A percentile compares a stretch with the other conserved stretches of the same genome.
phyloP scores from a whole-genome alignment of 169 alveolate genomes.

The Plasmodium malariae region DNA sequence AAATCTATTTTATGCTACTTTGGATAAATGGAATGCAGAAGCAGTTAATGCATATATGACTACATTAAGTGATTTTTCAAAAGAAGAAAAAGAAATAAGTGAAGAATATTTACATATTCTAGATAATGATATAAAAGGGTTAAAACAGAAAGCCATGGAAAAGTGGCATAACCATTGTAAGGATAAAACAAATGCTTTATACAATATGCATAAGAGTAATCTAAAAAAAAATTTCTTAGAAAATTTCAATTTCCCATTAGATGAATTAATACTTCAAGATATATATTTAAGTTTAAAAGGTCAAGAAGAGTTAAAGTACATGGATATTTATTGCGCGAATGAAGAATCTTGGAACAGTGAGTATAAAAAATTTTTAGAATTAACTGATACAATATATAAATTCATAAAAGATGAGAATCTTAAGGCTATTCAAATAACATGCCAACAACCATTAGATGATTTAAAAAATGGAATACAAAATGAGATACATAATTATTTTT shows the following conservation, averaged over 20 bases:
- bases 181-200: slow-evolving; percentile 69
- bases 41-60: slow-evolving; percentile 57
- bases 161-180: slow-evolving; percentile 77
- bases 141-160: slow-evolving; percentile 68
- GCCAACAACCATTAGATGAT: slow-evolving; percentile 76
- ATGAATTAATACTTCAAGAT: slow-evolving; percentile 73
- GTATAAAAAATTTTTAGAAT: slow-evolving; percentile 64
- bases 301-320: slow-evolving; percentile 76
- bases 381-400: slow-evolving; percentile 64
- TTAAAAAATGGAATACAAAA: slow-evolving; percentile 68
- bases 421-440: slow-evolving; percentile 75
- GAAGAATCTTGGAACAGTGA: slow-evolving; percentile 75
- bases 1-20: slow-evolving; percentile 51
- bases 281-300: slow-evolving; percentile 58
- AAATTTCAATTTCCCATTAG: slow-evolving; percentile 77
- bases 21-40: slow-evolving; percentile 76
- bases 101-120: slow-evolving; percentile 48
- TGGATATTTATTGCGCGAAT: slow-evolving; percentile 76
- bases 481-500: slow-evolving; percentile 61
- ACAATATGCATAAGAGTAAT: slow-evolving; percentile 72
- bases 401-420: slow-evolving; percentile 75
- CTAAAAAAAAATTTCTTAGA: slow-evolving; percentile 68
- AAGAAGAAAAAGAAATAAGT: slow-evolving; percentile 73
- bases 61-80: slow-evolving; percentile 63
- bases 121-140: slow-evolving; percentile 44